Base-by-base conservation (phyloP, 495 filamentous ascomycete species). In the Oidiodendron maius region DNA sequence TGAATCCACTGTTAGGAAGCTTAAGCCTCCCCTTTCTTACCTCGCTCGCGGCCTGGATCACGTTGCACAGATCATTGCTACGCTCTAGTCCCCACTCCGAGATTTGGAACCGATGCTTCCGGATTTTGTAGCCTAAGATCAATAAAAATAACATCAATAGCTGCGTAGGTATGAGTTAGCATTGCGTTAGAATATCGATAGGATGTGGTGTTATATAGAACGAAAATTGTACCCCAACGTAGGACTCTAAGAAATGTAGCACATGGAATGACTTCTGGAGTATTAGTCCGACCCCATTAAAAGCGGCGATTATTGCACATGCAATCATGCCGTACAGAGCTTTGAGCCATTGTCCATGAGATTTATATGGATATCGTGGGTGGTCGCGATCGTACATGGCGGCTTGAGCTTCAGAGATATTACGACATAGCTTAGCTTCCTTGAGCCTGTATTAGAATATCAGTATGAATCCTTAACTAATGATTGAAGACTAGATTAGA, bases 221-320 rank as follows among this genome's bases (percentile, higher is more conserved):
- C n/a, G n/a, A n/a, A n/a, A n/a, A 56, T 68, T 63, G 8, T 60
- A 74, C 71, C 17, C 70, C 67, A 36, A 76, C 67, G 47, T 76
- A 76, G 4, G 66, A 67, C 12, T 68, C 65, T 13, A 74, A 52
- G 51, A 74, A 76, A 44, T 65, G 64, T 4, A 55, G 51, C 3
- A 51, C 39, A 34, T 58, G 60, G 44, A 72, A 69, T 0, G 68
- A 70, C 13, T 43, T 13, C 35, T 55, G 47, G 3, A 71, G 50
- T 40, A 74, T 69, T 3, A 68, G 60, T 0, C 46, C 52, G 23
- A 69, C 63, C 1, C 70, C 71, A 48, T 74, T 76, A 57, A 76
- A 76, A 11, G 73, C 26, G 4, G 70, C 60, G 0, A 76, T 48
- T 4, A 73, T 41, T 9, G 60, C 54, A 42, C 71, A 70, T 21